These are phyloP conservation scores for Fusarium camptoceras DNA, from an alignment of 2,329 filamentous ascomycete species.

Conservation along the genomic window DNA sequence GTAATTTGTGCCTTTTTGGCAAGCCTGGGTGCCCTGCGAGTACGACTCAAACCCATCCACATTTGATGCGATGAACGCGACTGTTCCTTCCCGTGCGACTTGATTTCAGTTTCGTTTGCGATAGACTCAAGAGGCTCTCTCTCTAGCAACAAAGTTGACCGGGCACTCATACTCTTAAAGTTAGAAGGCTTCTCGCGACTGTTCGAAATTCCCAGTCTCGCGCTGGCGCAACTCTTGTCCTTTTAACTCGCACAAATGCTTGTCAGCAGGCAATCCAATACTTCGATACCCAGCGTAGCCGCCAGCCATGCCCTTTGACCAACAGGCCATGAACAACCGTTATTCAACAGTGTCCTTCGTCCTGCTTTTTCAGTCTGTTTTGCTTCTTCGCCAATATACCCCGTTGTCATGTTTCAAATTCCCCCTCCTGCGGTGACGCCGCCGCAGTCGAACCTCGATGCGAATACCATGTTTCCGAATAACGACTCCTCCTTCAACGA, in stretches of 20 bases:
- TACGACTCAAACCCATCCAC: conserved; percentile 13
- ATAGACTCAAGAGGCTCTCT: conserved; percentile 25
- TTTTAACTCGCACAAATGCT: conserved; percentile 55
- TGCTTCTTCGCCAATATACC: conserved; percentile 44
- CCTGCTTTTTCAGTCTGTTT: conserved; percentile 45
- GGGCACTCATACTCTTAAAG: conserved; percentile 8
- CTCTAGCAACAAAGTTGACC: conserved; percentile 2
- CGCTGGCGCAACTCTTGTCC: conserved; percentile 44
- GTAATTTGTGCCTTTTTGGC: background rate
- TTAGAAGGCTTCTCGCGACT: conserved; percentile 12
- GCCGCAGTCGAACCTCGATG: conserved; percentile 55
- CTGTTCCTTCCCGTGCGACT: conserved; percentile 27
- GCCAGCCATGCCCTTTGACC: conserved; percentile 54
- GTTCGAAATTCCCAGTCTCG: conserved; percentile 25
- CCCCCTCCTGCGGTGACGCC: conserved; percentile 63
- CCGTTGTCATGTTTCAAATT: conserved; percentile 62
- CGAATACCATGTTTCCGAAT: conserved; percentile 43
- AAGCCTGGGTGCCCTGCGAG: conserved; percentile 3
- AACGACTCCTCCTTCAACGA: conserved; percentile 33
- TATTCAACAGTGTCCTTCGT: conserved; percentile 43
- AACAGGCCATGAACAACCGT: conserved; percentile 57
- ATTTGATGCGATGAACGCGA: conserved; percentile 29
- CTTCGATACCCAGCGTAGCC: conserved; percentile 35
- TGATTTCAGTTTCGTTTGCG: conserved; percentile 27
- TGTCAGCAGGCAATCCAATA: conserved; percentile 46